Percentiles rank a stretch among this genome's conserved stretches.
Evolutionary conservation across 345 rosid genomes (phyloP).

Genomic region (Passiflora organensis): DNA sequence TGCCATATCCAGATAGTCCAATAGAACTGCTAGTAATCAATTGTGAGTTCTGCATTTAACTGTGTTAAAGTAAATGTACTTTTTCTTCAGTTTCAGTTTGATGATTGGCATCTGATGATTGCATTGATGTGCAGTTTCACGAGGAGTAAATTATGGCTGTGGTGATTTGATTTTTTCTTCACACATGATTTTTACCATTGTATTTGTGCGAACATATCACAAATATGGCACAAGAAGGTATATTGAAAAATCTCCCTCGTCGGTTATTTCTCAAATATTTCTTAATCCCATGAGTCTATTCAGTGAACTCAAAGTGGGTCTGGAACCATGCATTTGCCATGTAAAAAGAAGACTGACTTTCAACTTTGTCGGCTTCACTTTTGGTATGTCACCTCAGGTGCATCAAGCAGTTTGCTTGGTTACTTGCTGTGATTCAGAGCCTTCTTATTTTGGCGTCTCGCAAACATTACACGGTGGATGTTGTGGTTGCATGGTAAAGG

Average conservation of each 20-base stretch:
- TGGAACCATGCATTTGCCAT: not conserved
- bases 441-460: conserved; percentile 82
- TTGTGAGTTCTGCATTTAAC: conserved; percentile 36
- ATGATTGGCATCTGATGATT: not conserved
- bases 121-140: conserved; percentile 60
- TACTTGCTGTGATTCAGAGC: conserved; percentile 69
- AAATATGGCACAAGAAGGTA: conserved; percentile 92
- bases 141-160: conserved; percentile 84
- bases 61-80: not conserved
- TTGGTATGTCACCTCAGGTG: conserved; percentile 41
- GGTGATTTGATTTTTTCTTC: conserved; percentile 98
- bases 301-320: not conserved
- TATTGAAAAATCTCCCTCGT: conserved; percentile 5
- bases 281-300: not conserved
- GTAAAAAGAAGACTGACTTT: not conserved
- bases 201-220: conserved; percentile 84
- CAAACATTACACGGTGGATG: conserved; percentile 90
- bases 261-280: not conserved
- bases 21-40: conserved; percentile 64
- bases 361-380: no score
- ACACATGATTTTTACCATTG: conserved; percentile 93
- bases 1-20: conserved; percentile 66
- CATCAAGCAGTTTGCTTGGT: conserved; percentile 79
- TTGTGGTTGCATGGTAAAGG: conserved; percentile 87
- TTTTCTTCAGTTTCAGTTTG: not conserved